Evolutionary conservation across 1,284 basidiomycete genomes (phyloP), one percentile per base, ranked within the genome.

Genomic region (Ceratobasidium papillatum): DNA sequence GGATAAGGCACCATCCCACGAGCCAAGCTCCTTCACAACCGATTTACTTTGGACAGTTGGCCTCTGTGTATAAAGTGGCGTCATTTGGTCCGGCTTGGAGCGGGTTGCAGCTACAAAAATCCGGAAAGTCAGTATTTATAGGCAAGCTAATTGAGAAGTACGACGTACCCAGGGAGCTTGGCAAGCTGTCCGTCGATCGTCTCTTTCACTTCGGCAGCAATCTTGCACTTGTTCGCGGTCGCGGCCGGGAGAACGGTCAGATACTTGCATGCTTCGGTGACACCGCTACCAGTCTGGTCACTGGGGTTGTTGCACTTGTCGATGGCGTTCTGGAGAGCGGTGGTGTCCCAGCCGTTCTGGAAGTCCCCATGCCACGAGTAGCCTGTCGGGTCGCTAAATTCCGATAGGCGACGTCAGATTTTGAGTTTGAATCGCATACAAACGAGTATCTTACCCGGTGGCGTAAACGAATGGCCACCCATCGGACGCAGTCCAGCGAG

Each of bases 301-400:
- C 81, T 82, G 27, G 82, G 80, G 72, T 84, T 82, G 77, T 85
- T 82, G 80, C 87, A 88, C 32, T 83, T 77, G 78, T 87, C 83
- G 74, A 87, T 86, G n/a, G 86, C 85, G 43, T 82, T 82, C 78
- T 87, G 85, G 19, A 58, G 73, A 1, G 25, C 51, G 17, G 52
- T 34, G 5, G 41, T 45, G 19, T 47, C 82, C 83, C 83, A 84
- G 12, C 84, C 83, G 63, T 84, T 85, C 78, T 85, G 82, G 79
- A 87, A 87, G 79, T 87, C 86, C 2, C 82, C 86, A 77, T 87
- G 85, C 81, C 83, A 85, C 0, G 84, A 83, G 77, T 82, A 85
- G 19, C 85, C 85, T 22, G 85, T 85, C 0, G 84, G 80, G 75
- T 86, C 85, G 1, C 84, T 84, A 64, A 36, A 47, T 38, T 61